phyloP scores from a whole-genome alignment of 805 yeast genomes.

The Candida rishiriensis region DNA sequence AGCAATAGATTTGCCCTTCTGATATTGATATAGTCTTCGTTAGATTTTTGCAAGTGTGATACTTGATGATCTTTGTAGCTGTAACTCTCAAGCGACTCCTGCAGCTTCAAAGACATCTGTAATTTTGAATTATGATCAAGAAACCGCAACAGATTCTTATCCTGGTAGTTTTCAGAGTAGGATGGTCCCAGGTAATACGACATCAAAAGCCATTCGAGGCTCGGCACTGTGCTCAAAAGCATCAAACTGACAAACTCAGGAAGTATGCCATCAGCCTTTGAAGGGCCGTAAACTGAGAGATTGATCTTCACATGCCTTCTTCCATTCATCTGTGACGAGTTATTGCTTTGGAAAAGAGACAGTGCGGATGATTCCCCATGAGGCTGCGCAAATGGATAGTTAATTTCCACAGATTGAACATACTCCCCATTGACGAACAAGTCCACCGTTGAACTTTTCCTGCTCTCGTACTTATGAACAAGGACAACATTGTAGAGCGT shows the following conservation, averaged over 20 bases:
- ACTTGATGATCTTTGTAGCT: not conserved
- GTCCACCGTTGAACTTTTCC: constrained; percentile 33
- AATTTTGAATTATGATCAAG: constrained; percentile 30
- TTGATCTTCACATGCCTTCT: constrained; percentile 1
- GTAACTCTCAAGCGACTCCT: constrained; percentile 12
- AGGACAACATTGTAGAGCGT: constrained; percentile 24
- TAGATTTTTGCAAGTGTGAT: no score
- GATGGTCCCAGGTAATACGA: constrained; percentile 43
- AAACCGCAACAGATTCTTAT: constrained; percentile 34
- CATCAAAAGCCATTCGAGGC: constrained; percentile 48
- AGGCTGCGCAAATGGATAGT: constrained; percentile 7
- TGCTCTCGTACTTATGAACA: constrained; percentile 19
- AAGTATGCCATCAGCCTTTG: constrained; percentile 26
- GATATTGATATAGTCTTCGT: no score
- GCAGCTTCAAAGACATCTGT: constrained; percentile 25
- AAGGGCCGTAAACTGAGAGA: constrained; percentile 11
- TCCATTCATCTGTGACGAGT: not conserved
- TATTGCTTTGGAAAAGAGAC: constrained; percentile 1
- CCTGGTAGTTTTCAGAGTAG: constrained; percentile 46
- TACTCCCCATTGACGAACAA: constrained; percentile 48
- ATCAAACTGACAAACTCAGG: constrained; percentile 31
- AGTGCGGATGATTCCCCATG: not conserved
- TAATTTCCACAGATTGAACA: constrained; percentile 24
- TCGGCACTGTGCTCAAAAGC: constrained; percentile 33
- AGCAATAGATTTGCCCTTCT: no score